Evolutionary conservation across 106 monocot genomes (phyloP).

Genomic region (Apostasia ramifera): DNA sequence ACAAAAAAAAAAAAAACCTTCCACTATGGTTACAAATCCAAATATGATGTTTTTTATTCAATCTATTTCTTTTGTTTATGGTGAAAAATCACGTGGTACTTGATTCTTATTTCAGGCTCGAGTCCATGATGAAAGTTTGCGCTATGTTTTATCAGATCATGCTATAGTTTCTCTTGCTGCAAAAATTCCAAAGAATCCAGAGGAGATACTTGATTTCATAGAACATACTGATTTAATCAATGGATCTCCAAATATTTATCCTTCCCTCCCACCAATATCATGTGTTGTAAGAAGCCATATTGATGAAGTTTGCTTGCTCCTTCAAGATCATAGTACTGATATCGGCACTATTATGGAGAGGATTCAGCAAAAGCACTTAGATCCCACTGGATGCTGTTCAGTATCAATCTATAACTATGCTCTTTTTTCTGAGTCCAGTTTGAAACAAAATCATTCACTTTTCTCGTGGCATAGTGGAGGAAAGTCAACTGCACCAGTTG

Average conservation of each 20-base stretch:
- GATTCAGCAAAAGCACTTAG: conserved; percentile 45
- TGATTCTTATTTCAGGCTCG: conserved; percentile 52
- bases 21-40: too few species aligned
- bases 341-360: conserved; percentile 49
- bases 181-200: conserved; percentile 40
- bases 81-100: neutral
- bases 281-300: conserved; percentile 54
- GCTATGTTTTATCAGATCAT: conserved; percentile 80
- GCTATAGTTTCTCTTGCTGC: conserved; percentile 54
- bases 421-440: conserved; percentile 56
- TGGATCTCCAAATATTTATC: conserved; percentile 16
- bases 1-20: too few species aligned
- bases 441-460: conserved; percentile 29
- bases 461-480: conserved; percentile 46
- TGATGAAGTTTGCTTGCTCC: conserved; percentile 48
- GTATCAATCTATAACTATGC: conserved; percentile 72
- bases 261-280: conserved; percentile 36
- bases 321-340: conserved; percentile 37
- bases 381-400: conserved; percentile 34
- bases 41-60: too few species aligned
- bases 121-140: conserved; percentile 90
- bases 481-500: conserved; percentile 19
- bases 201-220: conserved; percentile 43
- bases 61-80: too few species aligned
- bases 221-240: conserved; percentile 36